A percentile compares a stretch with the other conserved stretches of the same genome.
phyloP scores from a whole-genome alignment of 2,329 filamentous ascomycete species.

The Diatrype stigma region DNA sequence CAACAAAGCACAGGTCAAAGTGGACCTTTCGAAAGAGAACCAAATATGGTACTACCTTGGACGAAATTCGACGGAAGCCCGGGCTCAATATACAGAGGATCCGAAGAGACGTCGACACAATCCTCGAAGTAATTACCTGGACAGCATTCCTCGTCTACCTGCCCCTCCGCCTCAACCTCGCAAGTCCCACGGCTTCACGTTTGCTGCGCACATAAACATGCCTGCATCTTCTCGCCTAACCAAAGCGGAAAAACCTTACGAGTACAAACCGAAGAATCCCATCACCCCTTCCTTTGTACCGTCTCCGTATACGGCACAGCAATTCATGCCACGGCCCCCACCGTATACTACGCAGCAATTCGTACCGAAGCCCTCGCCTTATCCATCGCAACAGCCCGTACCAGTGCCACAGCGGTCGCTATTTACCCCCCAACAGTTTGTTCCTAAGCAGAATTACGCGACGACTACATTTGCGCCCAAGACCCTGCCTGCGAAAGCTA shows the following conservation, averaged over 20 bases:
- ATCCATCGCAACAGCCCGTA: conserved; percentile 11
- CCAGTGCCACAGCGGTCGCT: conserved; percentile 8
- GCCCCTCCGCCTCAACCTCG: conserved; percentile 18
- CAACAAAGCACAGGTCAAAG: conserved; percentile 60
- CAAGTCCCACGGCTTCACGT: conserved; percentile 24
- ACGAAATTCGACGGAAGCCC: conserved; percentile 80
- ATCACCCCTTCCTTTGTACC: conserved; percentile 16
- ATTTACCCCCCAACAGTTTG: conserved; percentile 8
- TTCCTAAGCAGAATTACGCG: conserved; percentile 10
- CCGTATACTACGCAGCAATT: conserved; percentile 21
- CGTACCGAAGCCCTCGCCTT: conserved; percentile 6
- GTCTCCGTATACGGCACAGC: conserved; percentile 31
- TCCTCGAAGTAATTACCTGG: conserved; percentile 66
- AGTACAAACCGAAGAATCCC: conserved; percentile 29
- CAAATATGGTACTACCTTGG: conserved; percentile 89
- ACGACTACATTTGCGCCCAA: not conserved
- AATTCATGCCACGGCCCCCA: conserved; percentile 28
- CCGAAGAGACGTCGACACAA: conserved; percentile 57
- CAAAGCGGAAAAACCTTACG: conserved; percentile 30
- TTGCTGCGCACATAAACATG: conserved; percentile 19
- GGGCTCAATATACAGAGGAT: conserved; percentile 86
- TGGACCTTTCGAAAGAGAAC: conserved; percentile 68
- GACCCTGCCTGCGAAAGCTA: conserved; percentile 5
- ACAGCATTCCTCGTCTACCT: conserved; percentile 57
- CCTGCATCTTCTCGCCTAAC: conserved; percentile 5